These are phyloP conservation scores for Rhizoctonia solani DNA, from an alignment of 1,284 basidiomycete genomes.

Conservation along the genomic window DNA sequence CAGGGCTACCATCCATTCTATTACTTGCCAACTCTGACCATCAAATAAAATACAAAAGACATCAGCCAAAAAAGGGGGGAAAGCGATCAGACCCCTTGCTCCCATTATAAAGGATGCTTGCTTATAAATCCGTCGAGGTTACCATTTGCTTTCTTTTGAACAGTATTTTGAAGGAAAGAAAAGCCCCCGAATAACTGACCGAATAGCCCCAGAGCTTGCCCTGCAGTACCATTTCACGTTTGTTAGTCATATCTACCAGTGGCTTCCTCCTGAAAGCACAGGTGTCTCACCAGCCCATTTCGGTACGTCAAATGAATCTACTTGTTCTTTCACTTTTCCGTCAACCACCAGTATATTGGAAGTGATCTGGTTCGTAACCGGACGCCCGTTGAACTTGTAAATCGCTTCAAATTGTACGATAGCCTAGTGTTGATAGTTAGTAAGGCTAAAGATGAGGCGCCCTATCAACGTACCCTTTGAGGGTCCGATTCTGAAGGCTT, in stretches of 20 bases:
- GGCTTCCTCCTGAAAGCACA: not conserved
- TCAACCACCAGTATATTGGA: constrained; percentile 21
- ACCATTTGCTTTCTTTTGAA: constrained; percentile 10
- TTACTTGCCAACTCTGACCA: too few relatives aligned
- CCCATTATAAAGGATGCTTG: not conserved
- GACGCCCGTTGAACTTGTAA: constrained; percentile 25
- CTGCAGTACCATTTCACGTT: not conserved
- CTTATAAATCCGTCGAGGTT: constrained; percentile 8
- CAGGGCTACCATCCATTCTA: too few relatives aligned
- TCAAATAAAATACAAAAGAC: too few relatives aligned
- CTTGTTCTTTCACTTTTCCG: constrained; percentile 28
- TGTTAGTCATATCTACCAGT: too few relatives aligned
- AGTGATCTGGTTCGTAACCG: constrained; percentile 26
- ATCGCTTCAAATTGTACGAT: constrained; percentile 19
- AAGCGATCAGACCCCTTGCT: too few relatives aligned
- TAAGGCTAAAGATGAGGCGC: not conserved
- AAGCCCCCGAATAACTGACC: constrained; percentile 22
- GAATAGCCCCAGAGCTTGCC: constrained; percentile 17
- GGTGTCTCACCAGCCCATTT: constrained; percentile 9
- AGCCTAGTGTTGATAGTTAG: not conserved
- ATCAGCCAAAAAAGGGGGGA: too few relatives aligned
- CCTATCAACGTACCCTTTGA: not conserved
- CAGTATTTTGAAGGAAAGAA: constrained; percentile 14
- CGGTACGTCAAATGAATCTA: constrained; percentile 12
- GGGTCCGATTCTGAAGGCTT: constrained; percentile 14